These are phyloP conservation scores for Geotrichum cucujoidarum DNA, from an alignment of 1,139 yeast species.

Conservation along the genomic window DNA sequence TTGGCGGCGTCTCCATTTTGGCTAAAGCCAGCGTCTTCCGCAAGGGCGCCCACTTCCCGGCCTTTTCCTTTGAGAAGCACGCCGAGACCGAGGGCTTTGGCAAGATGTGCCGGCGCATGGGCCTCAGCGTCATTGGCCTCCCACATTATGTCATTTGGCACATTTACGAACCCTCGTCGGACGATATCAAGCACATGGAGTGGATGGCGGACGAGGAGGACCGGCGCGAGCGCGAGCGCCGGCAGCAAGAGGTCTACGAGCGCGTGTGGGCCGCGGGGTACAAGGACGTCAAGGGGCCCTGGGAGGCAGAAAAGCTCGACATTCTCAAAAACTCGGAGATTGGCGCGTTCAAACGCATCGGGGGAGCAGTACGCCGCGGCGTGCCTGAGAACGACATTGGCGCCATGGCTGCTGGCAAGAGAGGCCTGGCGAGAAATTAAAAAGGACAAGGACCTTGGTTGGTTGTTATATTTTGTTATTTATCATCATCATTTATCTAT, in stretches of 20 bases:
- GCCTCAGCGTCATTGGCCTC: conserved; percentile 71
- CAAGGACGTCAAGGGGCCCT: conserved; percentile 62
- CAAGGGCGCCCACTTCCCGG: conserved; percentile 81
- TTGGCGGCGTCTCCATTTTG: conserved; percentile 84
- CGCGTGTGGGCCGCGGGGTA: conserved; percentile 74
- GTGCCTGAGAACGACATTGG: conserved; percentile 10
- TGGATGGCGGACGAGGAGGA: conserved; percentile 94
- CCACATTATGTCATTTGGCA: conserved; percentile 94
- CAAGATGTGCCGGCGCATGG: conserved; percentile 76
- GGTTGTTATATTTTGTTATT: background rate
- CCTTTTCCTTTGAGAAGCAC: conserved; percentile 82
- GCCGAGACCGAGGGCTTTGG: conserved; percentile 96
- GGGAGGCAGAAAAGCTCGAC: conserved; percentile 62
- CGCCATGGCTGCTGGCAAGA: conserved; percentile 15
- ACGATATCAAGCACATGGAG: conserved; percentile 87
- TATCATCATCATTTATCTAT: background rate
- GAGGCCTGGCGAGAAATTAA: background rate
- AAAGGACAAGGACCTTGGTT: background rate
- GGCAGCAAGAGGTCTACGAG: conserved; percentile 63
- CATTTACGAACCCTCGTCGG: conserved; percentile 81
- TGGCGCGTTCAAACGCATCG: conserved; percentile 22
- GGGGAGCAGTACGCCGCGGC: conserved; percentile 9
- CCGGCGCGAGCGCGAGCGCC: conserved; percentile 62
- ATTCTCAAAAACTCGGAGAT: conserved; percentile 70
- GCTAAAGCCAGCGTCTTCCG: conserved; percentile 77